Base-by-base conservation (phyloP, 805 yeast species). In the Yamadazyma nakazawae region DNA sequence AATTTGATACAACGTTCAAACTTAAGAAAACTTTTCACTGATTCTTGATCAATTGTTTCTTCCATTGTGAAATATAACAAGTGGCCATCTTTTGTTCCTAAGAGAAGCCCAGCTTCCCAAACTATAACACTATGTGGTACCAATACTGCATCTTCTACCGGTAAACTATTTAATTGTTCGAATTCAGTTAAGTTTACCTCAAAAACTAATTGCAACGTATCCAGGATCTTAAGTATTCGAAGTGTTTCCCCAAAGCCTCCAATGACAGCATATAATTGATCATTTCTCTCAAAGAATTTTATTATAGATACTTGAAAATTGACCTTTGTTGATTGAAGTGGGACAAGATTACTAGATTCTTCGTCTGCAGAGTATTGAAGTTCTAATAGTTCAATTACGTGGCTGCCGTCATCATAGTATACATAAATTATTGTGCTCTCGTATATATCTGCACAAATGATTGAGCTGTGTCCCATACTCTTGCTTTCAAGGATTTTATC, bases 31-130 rank as follows among this genome's bases (percentile, higher is more conserved):
- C 18, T 37, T 37, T 13, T 10, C 17, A 12, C n/a, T 34, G 24
- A 6, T n/a, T 16, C 24, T 3, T 12, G 17, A 6, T 42, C 18
- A n/a, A n/a, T 11, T 21, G 6, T 32, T 2, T 26, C 38, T 13
- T 42, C 40, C 10, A 52, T 8, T 1, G 41, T 48, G 7, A 67
- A 53, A 13, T 47, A 52, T 14, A 66, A 46, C 21, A 55, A 57
- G 31, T 51, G 56, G 0, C 76, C 76, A 28, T 62, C 63, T 39
- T 59, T 60, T 1, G 74, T 56, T 0, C 75, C 75, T 25, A 71
- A 47, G 14, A 53, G 54, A 0, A 66, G 24, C 12, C 43, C 44
- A 2, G 37, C 32, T 2, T 50, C 12, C 3, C 25, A 18, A 14
- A 42, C 9, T 3, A 45, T 9, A 3, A 59, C 47, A 43, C 58